Evolutionary conservation across 768 basidiomycete species (phyloP), one percentile per base, ranked within the genome.

Genomic region (Tulasnella sp.): DNA sequence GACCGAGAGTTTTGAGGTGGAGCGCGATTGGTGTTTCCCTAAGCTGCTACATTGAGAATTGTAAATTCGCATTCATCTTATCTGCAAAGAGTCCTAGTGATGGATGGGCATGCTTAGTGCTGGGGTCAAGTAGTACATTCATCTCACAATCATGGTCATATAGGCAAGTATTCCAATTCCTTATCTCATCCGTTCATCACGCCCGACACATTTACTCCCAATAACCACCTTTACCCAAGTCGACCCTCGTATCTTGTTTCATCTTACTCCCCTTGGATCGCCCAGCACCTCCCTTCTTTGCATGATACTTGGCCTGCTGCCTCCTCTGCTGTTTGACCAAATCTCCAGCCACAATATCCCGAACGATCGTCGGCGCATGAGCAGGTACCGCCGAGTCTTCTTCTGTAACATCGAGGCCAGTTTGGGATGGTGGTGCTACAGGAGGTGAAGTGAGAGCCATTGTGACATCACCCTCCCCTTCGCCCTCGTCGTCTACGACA

Each of bases 181-280:
- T n/a, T n/a, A n/a, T n/a, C n/a, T n/a, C n/a, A n/a, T n/a, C n/a
- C n/a, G n/a, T n/a, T n/a, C n/a, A n/a, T n/a, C n/a, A n/a, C n/a
- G n/a, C n/a, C n/a, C n/a, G n/a, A n/a, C n/a, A n/a, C n/a, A n/a
- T n/a, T 38, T 15, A 38, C 15, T 38, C 34, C 34, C 34, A 38
- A 38, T 38, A 38, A 15, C 34, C 34, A 15, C 34, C 34, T n/a
- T 50, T 45, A 27, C 49, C 29, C 30, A 61, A 50, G 65, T 80
- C 82, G 10, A 88, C 78, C 60, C 80, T 75, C 29, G 72, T 78
- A 66, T 91, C 87, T 67, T 83, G 82, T 72, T 90, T 94, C 56
- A 84, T 84, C 69, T 94, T 94, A 69, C 86, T 90, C 21, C 91
- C 91, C 64, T 83, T 82, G 23, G 82, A 74, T 41, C 88, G 75